Base-by-base conservation (phyloP, 1,284 basidiomycete species). In the Apiotrichum laibachii region DNA sequence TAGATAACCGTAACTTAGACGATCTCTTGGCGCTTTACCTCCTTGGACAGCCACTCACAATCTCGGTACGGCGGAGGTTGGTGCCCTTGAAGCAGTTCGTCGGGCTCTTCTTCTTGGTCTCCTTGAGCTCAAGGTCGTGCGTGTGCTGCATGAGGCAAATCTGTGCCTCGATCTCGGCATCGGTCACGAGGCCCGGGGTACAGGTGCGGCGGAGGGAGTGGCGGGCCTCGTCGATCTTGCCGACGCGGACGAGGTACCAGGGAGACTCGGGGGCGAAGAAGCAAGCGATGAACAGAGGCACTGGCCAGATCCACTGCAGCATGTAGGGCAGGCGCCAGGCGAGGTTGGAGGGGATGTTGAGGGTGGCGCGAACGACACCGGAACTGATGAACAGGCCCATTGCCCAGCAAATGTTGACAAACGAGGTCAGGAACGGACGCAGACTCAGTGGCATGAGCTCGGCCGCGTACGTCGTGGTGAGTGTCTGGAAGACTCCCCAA, bases 81-180 rank as follows among this genome's bases (percentile, higher is more conserved):
- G 65, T 61, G 12, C 75, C 78, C 52, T 71, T 69, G 77, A 82
- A 80, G 70, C 80, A 81, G 64, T 82, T 79, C n/a, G 67, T 56
- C 68, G 79, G 81, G 18, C 66, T 67, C 7, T 74, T 42, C 1
- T 72, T 69, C 8, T 55, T 49, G 16, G 71, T 72, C 46, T 72
- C 61, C 45, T 72, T 62, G 13, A 61, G 52, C 53, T 72, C 73
- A 16, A 74, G 57, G 44, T 70, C 69, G 34, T 64, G 65, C 10
- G 74, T 76, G 61, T 76, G 74, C 37, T 60, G 60, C 57, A 77
- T 78, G 71, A 82, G 78, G 52, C 77, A 77, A 42, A 82, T 65
- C 11, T 72, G 72, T 64, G 77, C 74, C 50, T 78, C 77, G 19
- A 73, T 72, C 59, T 77, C 71, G 60, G 77, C 73, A 37, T 72